Conservation (phyloP, 345 rosid genomes). For the Kandelia obovata region DNA sequence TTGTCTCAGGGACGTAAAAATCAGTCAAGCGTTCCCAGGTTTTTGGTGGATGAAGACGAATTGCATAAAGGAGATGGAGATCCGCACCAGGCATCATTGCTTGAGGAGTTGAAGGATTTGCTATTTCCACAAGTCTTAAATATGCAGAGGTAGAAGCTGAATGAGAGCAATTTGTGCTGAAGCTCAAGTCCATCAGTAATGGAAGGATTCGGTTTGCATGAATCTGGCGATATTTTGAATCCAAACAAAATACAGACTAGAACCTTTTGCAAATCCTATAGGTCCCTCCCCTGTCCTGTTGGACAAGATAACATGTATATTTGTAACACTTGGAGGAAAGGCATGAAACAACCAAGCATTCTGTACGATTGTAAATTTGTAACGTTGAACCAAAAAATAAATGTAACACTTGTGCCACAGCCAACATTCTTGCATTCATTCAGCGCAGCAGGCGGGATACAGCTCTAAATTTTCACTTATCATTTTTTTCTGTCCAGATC, state of each 20-base stretch:
- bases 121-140: constrained; percentile 53
- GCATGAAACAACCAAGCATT: not conserved
- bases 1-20: constrained; percentile 17
- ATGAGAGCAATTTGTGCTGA: constrained; percentile 34
- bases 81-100: constrained; percentile 10
- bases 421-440: too few relatives aligned
- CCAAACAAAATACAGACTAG: not conserved
- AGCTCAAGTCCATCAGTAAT: constrained; percentile 36
- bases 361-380: too few relatives aligned
- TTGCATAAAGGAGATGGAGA: constrained; percentile 15
- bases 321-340: not conserved
- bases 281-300: not conserved
- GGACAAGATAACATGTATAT: not conserved
- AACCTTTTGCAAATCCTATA: constrained; percentile 14
- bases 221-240: not conserved
- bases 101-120: constrained; percentile 49
- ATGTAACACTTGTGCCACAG: not conserved
- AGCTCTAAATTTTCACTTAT: too few relatives aligned
- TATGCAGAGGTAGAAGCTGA: constrained; percentile 60
- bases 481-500: too few relatives aligned
- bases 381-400: not conserved
- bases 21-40: constrained; percentile 11
- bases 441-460: too few relatives aligned
- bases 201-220: constrained; percentile 33
- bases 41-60: constrained; percentile 13